These are phyloP conservation scores for Colletotrichum nymphaeae DNA, from an alignment of 2,329 filamentous ascomycete species.

Conservation along the genomic window DNA sequence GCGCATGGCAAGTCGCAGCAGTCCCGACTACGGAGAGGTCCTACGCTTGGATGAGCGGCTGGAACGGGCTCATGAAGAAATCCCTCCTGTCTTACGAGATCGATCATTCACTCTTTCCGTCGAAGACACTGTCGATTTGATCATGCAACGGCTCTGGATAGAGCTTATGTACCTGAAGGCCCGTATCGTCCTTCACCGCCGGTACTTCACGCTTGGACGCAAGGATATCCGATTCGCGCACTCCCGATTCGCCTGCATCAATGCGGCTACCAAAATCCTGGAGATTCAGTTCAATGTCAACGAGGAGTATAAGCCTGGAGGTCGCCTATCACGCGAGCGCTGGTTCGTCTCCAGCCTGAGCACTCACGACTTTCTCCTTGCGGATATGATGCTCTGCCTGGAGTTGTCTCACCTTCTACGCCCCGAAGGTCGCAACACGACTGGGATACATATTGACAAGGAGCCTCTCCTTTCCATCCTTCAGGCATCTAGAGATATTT, in stretches of 20 bases:
- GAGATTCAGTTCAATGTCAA: constrained; percentile 55
- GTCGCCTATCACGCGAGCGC: constrained; percentile 50
- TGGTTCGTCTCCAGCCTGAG: constrained; percentile 57
- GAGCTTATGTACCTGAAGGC: constrained; percentile 53
- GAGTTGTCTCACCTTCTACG: constrained; percentile 42
- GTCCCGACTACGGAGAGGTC: constrained; percentile 49
- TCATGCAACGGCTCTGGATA: constrained; percentile 51
- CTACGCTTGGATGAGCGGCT: constrained; percentile 49
- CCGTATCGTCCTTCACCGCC: constrained; percentile 54
- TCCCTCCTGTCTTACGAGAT: constrained; percentile 48
- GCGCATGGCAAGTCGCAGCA: constrained; percentile 22
- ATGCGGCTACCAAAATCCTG: constrained; percentile 56
- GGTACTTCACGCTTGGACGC: constrained; percentile 44
- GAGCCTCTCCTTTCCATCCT: constrained; percentile 43
- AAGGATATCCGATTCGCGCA: constrained; percentile 49
- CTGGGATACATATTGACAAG: constrained; percentile 37
- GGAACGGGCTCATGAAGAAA: constrained; percentile 44
- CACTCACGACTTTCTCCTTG: constrained; percentile 58
- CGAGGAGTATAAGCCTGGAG: constrained; percentile 51
- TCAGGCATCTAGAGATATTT: constrained; percentile 42
- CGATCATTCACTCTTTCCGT: constrained; percentile 41
- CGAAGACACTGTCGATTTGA: constrained; percentile 49
- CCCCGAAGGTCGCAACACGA: constrained; percentile 16
- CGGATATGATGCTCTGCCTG: constrained; percentile 58
- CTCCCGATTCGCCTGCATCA: constrained; percentile 55